phyloP scores from a whole-genome alignment of 1,284 basidiomycete species.

The Malassezia sympodialis region DNA sequence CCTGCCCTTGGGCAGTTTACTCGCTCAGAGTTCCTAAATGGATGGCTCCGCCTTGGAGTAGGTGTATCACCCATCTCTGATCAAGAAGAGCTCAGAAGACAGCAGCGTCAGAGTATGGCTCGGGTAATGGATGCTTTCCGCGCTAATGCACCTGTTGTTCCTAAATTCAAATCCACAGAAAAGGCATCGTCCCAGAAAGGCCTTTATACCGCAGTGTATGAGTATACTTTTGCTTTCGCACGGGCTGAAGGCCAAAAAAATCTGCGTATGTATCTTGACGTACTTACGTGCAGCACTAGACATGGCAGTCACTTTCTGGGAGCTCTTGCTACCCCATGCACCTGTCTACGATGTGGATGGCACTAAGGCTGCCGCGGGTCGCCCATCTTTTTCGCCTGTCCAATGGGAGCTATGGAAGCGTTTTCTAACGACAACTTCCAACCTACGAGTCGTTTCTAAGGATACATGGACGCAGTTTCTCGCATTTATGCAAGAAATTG shows the following conservation, averaged over 20 bases:
- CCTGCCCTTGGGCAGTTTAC: slow-evolving; percentile 38
- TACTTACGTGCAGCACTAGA: slow-evolving; percentile 55
- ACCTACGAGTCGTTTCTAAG: slow-evolving; percentile 71
- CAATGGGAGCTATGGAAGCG: slow-evolving; percentile 75
- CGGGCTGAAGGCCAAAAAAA: slow-evolving; percentile 60
- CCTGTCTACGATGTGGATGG: slow-evolving; percentile 54
- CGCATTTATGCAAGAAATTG: slow-evolving; percentile 71
- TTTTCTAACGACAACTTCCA: slow-evolving; percentile 61
- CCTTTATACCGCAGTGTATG: slow-evolving; percentile 71
- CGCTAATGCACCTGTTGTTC: slow-evolving; percentile 24
- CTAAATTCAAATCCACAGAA: background rate
- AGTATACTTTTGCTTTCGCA: slow-evolving; percentile 76
- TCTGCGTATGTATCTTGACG: slow-evolving; percentile 40
- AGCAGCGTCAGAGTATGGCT: slow-evolving; percentile 27
- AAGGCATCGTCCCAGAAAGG: slow-evolving; percentile 17
- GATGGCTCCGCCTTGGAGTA: slow-evolving; percentile 36
- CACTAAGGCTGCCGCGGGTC: slow-evolving; percentile 55
- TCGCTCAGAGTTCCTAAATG: slow-evolving; percentile 29
- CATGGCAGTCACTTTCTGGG: slow-evolving; percentile 73
- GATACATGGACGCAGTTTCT: slow-evolving; percentile 81
- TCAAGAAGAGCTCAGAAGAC: slow-evolving; percentile 1
- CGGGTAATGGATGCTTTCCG: slow-evolving; percentile 27
- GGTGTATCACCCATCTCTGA: background rate
- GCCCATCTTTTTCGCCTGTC: slow-evolving; percentile 47
- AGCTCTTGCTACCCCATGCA: slow-evolving; percentile 67